Evolutionary conservation across 2,329 filamentous ascomycete species (phyloP).

Genomic region (Cytospora piceicola): DNA sequence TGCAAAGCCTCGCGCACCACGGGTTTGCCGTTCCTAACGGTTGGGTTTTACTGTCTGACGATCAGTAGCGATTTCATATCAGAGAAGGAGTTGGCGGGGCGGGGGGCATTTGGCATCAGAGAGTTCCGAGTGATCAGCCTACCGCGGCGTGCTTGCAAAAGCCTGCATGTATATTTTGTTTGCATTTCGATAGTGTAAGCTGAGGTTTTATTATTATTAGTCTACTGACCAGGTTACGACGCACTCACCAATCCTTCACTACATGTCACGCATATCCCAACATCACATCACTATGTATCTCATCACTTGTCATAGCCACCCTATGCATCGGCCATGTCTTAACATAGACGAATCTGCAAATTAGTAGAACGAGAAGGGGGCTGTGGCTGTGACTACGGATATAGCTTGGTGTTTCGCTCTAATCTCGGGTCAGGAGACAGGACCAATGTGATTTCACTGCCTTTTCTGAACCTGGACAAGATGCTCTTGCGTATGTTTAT

Average conservation of each 20-base stretch:
- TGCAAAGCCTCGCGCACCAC: too few species aligned
- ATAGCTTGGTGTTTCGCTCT: too few species aligned
- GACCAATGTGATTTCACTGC: background rate
- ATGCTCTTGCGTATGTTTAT: background rate
- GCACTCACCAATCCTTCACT: too few species aligned
- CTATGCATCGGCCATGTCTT: too few species aligned
- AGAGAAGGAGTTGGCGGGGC: background rate
- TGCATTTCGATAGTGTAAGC: background rate
- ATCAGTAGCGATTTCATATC: too few species aligned
- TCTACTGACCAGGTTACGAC: background rate
- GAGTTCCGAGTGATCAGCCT: slow-evolving; percentile 4
- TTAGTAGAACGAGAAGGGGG: too few species aligned
- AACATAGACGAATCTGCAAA: too few species aligned
- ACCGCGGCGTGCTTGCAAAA: background rate
- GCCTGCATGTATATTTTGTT: background rate
- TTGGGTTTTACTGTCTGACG: too few species aligned
- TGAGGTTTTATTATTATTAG: background rate
- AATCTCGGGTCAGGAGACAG: background rate
- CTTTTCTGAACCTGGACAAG: background rate
- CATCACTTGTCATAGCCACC: too few species aligned
- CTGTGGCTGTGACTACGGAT: too few species aligned
- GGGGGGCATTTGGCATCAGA: background rate
- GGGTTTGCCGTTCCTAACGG: background rate
- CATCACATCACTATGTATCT: too few species aligned
- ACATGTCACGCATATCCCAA: too few species aligned